Percentiles rank a stretch among this genome's conserved stretches.
These are phyloP conservation scores for Jaapia argillacea DNA, from an alignment of 768 basidiomycete species.

Conservation along the genomic window DNA sequence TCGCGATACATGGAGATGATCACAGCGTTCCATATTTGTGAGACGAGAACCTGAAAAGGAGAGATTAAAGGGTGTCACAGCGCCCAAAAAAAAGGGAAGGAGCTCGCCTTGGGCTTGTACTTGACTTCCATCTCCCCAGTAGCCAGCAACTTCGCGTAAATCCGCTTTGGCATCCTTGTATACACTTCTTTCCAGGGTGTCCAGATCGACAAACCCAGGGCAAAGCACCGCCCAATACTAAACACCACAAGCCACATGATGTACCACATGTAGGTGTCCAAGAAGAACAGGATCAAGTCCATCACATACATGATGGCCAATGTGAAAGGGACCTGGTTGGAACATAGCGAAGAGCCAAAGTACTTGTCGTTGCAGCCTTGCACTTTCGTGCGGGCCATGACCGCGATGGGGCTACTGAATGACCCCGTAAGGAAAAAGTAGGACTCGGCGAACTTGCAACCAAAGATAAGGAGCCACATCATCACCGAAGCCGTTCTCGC, in stretches of 20 bases:
- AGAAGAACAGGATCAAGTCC: slow-evolving; percentile 96
- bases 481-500: slow-evolving; percentile 77
- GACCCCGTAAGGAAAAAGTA: slow-evolving; percentile 98
- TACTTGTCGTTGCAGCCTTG: slow-evolving; percentile 81
- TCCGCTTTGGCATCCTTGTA: slow-evolving; percentile 91
- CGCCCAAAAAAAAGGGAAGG: neutral
- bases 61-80: no score
- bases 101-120: slow-evolving; percentile 89
- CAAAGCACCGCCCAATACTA: slow-evolving; percentile 83
- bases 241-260: slow-evolving; percentile 98
- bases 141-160: slow-evolving; percentile 94
- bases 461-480: slow-evolving; percentile 88
- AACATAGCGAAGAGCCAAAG: slow-evolving; percentile 74
- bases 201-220: slow-evolving; percentile 94
- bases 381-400: slow-evolving; percentile 94
- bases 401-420: slow-evolving; percentile 92
- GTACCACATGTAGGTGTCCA: slow-evolving; percentile 99
- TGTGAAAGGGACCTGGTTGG: slow-evolving; percentile 90
- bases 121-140: slow-evolving; percentile 98
- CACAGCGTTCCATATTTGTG: slow-evolving; percentile 98
- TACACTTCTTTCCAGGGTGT: slow-evolving; percentile 99
- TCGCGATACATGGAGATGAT: slow-evolving; percentile 99
- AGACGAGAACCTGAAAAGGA: slow-evolving; percentile 75
- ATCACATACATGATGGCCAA: slow-evolving; percentile 98
- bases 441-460: slow-evolving; percentile 95